Evolutionary conservation across 352 stramenopile genomes (phyloP), one percentile per base, ranked within the genome.

Genomic region (Blastocystis hominis): DNA sequence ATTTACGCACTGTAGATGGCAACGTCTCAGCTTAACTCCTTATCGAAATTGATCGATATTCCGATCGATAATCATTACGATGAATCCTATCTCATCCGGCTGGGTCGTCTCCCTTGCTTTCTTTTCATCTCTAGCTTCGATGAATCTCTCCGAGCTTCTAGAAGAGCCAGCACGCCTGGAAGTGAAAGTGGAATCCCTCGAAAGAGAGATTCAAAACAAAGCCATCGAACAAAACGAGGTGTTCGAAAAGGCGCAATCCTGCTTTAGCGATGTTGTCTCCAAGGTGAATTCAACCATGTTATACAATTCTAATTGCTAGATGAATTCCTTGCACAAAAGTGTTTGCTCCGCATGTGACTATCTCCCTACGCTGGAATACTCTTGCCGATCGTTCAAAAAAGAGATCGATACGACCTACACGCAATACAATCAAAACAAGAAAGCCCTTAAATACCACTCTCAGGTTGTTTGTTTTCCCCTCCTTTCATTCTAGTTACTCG

Each of bases 211-310:
- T 66, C 92, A 93, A 63, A 92, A 89, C 34, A 91, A 95, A 47
- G 92, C 95, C 64, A 90, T 95, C 34, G 87, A 94, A 81, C 95
- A 96, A 86, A 95, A 95, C 88, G 92, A 94, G 88, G 92, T 96
- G 40, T 96, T 96, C 77, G 95, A 95, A 77, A 92, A 95, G 89
- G 95, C 93, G 86, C 94, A 95, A 86, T 92, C 94, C 81, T 95
- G 93, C 89, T 92, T 92, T 30, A 90, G 90, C 34, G 91, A 95
- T 68, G 92, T 96, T 24, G 47, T 72, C 1, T 20, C 5, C 4
- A 88, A 90, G 68, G 88, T 89, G 20, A 1, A 54, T 30, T 77
- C 10, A 9, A 0, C 0, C 4, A 53, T 81, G 3, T 38, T 2
- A 42, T 54, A 75, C 20, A 94, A 46, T 86, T 88, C 66, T 30